phyloP scores from a whole-genome alignment of 2,329 filamentous ascomycete species.

The Nigrospora osmanthi region DNA sequence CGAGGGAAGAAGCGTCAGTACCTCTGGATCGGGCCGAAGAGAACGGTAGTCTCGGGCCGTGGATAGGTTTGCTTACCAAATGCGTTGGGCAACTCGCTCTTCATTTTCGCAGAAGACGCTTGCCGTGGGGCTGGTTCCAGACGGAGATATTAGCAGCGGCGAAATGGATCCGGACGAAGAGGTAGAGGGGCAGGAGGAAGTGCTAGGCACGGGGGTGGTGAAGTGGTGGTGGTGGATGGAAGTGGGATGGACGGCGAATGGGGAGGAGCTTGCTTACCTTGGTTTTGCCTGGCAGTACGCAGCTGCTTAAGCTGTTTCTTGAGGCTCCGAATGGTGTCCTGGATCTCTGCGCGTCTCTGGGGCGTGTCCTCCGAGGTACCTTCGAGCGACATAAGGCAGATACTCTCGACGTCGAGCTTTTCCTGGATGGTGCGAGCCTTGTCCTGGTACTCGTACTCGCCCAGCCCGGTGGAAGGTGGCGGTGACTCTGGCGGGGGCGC shows the following conservation, averaged over 20 bases:
- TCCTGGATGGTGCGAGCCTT: background rate
- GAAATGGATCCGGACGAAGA: background rate
- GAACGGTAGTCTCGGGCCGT: too few species aligned
- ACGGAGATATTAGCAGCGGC: background rate
- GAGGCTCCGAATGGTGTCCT: constrained; percentile 1
- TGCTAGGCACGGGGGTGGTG: too few species aligned
- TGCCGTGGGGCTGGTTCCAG: background rate
- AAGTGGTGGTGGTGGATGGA: background rate
- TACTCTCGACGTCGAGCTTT: constrained; percentile 4
- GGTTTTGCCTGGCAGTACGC: background rate
- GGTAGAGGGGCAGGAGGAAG: too few species aligned
- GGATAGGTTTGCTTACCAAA: background rate
- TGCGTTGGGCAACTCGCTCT: background rate
- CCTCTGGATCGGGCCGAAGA: too few species aligned
- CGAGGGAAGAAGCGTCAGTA: too few species aligned
- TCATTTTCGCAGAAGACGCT: background rate
- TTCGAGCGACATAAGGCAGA: constrained; percentile 4
- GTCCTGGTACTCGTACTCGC: too few species aligned
- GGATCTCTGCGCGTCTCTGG: constrained; percentile 1
- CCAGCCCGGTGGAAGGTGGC: too few species aligned
- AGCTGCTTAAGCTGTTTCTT: constrained; percentile 2
- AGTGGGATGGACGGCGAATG: background rate
- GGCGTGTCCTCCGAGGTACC: constrained; percentile 4
- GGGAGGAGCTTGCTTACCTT: background rate
- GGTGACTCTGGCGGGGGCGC: too few species aligned